Percentiles rank a stretch among this genome's conserved stretches.
Evolutionary conservation across 768 basidiomycete genomes (phyloP).

Genomic region (Mycena albidolilacea): DNA sequence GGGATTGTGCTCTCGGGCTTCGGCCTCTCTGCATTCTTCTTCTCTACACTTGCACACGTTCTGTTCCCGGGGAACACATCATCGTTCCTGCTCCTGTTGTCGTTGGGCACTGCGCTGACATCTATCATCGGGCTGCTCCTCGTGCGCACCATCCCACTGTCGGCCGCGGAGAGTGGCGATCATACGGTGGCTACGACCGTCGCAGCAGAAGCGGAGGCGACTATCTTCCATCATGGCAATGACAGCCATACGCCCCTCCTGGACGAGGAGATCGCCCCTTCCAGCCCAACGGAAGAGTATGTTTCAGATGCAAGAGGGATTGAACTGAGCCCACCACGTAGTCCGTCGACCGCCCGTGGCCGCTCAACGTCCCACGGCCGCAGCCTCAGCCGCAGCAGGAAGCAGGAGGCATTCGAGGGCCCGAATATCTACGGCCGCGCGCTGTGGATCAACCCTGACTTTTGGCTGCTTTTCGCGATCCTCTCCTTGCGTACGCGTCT

Average conservation of each 20-base stretch:
- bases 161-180: slow-evolving; percentile 51
- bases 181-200: slow-evolving; percentile 40
- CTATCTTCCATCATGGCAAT: slow-evolving; percentile 40
- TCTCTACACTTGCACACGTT: slow-evolving; percentile 81
- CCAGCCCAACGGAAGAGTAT: slow-evolving; percentile 39
- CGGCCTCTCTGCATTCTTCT: slow-evolving; percentile 93
- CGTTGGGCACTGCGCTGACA: slow-evolving; percentile 83
- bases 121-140: slow-evolving; percentile 86
- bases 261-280: slow-evolving; percentile 28
- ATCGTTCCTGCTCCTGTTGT: slow-evolving; percentile 81
- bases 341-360: slow-evolving; percentile 7
- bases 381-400: slow-evolving; percentile 41
- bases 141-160: slow-evolving; percentile 78
- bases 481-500: slow-evolving; percentile 68
- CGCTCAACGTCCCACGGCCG: slow-evolving; percentile 28
- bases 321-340: slow-evolving; percentile 41
- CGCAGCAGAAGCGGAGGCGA: slow-evolving; percentile 35
- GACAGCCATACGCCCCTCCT: slow-evolving; percentile 43
- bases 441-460: slow-evolving; percentile 68
- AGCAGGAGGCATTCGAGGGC: slow-evolving; percentile 61
- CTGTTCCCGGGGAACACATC: slow-evolving; percentile 86
- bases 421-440: slow-evolving; percentile 58
- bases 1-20: slow-evolving; percentile 89
- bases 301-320: slow-evolving; percentile 39
- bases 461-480: slow-evolving; percentile 56